Base-by-base conservation (phyloP, 257 asterid species). In the Solanum acaule region DNA sequence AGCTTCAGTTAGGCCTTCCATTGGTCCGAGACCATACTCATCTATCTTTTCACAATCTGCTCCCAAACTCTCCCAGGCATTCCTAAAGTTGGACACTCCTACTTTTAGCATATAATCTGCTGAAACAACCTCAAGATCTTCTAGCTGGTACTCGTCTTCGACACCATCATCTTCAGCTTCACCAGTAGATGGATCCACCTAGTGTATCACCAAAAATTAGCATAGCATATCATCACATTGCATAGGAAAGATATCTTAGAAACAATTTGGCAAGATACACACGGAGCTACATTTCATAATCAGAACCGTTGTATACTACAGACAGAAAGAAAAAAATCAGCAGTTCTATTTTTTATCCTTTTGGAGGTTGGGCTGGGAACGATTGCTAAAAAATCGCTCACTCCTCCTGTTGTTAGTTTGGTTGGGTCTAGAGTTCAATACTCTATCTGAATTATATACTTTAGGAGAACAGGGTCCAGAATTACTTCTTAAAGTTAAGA, bases 81-180 rank as follows among this genome's bases (percentile, higher is more conserved):
- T 98, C 91, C 93, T 96, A 86, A 96, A 98, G 91, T 98, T 98
- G 87, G 99, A 96, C 79, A 98, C 98, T 2, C 98, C 98, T 22
- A 95, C 94, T 93, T 94, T 98, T 56, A 95, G 93, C 88, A 96
- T 91, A 90, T 98, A 98, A 91, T 98, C 99, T 77, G 99, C 98
- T 52, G 98, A 92, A 85, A 90, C 98, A 88, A 96, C 96, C 91
- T 98, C 99, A 59, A 96, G 94, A 86, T 98, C 99, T 91, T 98
- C 99, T 10, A 98, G 94, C 90, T 96, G 99, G 93, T 98, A 98
- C 88, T 96, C 98, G 88, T 98, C 99, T 92, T 97, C 99, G 86
- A 94, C 98, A 1, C 98, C 98, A 89, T 97, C 99, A n/a, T 97
- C 99, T 90, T 96, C 99, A 52, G 94, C 95, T 89, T 97, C 99